phyloP scores from a whole-genome alignment of 2,329 filamentous ascomycete genomes.

The Aspergillus sp. region DNA sequence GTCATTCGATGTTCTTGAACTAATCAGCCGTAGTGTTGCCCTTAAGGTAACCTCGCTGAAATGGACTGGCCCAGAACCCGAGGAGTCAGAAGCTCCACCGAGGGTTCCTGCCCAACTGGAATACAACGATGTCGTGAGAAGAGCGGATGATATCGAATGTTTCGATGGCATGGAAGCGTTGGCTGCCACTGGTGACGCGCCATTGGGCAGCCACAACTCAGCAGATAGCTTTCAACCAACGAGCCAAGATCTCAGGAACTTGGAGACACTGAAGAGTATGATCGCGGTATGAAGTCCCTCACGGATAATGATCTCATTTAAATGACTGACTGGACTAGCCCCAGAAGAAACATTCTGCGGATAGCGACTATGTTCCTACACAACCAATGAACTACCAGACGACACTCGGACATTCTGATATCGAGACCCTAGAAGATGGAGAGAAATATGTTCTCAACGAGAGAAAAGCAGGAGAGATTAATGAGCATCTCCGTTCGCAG shows the following conservation, averaged over 20 bases:
- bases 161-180: slow-evolving; percentile 6
- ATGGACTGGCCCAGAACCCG: slow-evolving; percentile 25
- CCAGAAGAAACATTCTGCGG: too few relatives aligned
- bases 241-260: neutral
- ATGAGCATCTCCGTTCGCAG: slow-evolving; percentile 7
- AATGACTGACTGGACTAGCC: slow-evolving; percentile 11
- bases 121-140: slow-evolving; percentile 24
- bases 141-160: slow-evolving; percentile 28
- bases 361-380: slow-evolving; percentile 25
- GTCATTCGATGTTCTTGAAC: neutral
- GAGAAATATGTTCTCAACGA: slow-evolving; percentile 16
- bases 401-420: neutral
- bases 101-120: slow-evolving; percentile 30
- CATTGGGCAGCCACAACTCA: neutral
- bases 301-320: too few relatives aligned
- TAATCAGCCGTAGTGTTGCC: slow-evolving; percentile 28
- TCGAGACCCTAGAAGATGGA: slow-evolving; percentile 6
- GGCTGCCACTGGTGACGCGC: neutral
- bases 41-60: slow-evolving; percentile 35
- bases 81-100: slow-evolving; percentile 21
- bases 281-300: slow-evolving; percentile 18
- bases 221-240: neutral
- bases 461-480: slow-evolving; percentile 17
- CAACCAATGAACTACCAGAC: slow-evolving; percentile 18
- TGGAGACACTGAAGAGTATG: slow-evolving; percentile 30